Evolutionary conservation across 2,329 filamentous ascomycete species (phyloP), one percentile per base, ranked within the genome.

Genomic region (Penicillium sp.): DNA sequence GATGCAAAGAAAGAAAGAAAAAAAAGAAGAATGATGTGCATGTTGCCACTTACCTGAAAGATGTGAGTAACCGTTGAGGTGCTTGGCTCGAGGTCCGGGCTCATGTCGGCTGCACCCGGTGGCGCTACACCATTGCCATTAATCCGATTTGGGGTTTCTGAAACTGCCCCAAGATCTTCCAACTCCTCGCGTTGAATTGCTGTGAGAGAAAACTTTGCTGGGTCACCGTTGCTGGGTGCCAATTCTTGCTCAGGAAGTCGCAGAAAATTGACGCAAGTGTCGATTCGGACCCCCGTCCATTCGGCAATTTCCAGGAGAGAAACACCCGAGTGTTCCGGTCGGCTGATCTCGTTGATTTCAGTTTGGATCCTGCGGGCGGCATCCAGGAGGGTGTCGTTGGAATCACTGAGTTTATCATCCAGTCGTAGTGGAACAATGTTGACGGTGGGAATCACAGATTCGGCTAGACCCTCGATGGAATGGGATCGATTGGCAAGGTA

Each of bases 221-320:
- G 33, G 27, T 45, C 19, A 11, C 38, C 50, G 41, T 50, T 40
- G 50, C 46, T 40, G 15, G 39, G 25, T 44, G 21, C 55, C 53
- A 5, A 60, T 58, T 56, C 46, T 4, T 66, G 60, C 40, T 75
- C 76, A 1, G 82, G 82, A 5, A 86, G 71, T 50, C 80, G 85
- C 19, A 96, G 73, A 62, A 96, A 94, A 70, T 97, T 97, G 65
- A 96, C 85, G 75, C 90, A 93, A 0, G 83, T 86, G 64, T 89
- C 83, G 1, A 96, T 72, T 53, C 73, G 78, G 2, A 91, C 75
- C 0, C 88, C 88, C 0, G 90, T 93, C 91, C 91, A 96, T 16
- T 80, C 72, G 21, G 79, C 74, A 38, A 96, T 87, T 70, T 96
- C 87, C 76, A 84, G 84, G 1, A 96, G 75, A 1, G 85, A 85